Evolutionary conservation across 148 eudicot species (phyloP).

Genomic region (Camellia lanceoleosa): DNA sequence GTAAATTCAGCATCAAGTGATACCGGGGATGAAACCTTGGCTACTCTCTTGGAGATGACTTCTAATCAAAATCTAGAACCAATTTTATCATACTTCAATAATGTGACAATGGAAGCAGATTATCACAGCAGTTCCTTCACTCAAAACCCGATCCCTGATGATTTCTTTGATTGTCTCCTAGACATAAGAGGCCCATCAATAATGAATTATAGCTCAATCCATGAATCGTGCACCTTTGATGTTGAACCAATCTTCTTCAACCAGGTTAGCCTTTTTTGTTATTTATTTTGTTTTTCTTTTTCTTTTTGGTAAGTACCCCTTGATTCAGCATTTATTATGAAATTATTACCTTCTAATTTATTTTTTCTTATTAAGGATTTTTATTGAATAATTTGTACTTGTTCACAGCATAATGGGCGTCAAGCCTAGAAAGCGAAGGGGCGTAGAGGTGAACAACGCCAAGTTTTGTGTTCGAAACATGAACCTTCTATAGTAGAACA

Average conservation of each 20-base stretch:
- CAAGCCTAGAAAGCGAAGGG: background rate
- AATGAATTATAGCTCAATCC: background rate
- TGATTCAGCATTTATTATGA: background rate
- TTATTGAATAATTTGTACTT: background rate
- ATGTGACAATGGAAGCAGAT: background rate
- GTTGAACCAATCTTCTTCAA: background rate
- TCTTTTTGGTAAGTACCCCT: background rate
- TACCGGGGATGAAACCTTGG: background rate
- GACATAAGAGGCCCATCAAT: background rate
- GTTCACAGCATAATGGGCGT: background rate
- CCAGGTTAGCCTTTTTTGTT: background rate
- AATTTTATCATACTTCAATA: background rate
- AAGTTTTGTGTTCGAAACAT: background rate
- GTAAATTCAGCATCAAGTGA: slow-evolving; percentile 1
- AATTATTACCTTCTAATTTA: background rate
- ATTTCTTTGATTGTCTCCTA: slow-evolving; percentile 10
- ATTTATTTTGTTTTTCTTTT: too few species aligned
- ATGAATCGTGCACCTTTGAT: background rate
- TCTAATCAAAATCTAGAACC: background rate
- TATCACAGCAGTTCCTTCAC: background rate
- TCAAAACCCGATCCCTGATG: slow-evolving; percentile 4
- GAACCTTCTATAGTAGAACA: background rate
- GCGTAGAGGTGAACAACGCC: background rate
- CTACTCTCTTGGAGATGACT: background rate
- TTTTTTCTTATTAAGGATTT: too few species aligned